Percentiles rank a stretch among this genome's conserved stretches.
These are phyloP conservation scores for Dunaliella primolecta DNA, from an alignment of 139 green algal genomes.

Conservation along the genomic window DNA sequence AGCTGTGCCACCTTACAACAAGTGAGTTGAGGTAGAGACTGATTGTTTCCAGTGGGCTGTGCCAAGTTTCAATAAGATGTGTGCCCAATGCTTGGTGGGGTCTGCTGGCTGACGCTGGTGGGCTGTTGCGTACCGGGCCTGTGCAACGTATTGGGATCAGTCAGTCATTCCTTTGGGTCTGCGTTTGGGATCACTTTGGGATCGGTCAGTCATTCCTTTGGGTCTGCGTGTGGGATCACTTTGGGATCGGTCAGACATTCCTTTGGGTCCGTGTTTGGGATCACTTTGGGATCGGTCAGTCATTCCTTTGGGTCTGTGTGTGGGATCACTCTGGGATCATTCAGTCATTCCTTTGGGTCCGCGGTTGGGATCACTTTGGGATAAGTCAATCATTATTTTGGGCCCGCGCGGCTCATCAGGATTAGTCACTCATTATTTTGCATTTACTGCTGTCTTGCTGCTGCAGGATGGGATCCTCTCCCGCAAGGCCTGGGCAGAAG, in stretches of 20 bases:
- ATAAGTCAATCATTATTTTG: background rate
- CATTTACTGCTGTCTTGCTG: background rate
- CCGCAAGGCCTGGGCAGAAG: conserved; percentile 11
- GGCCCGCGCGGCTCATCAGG: background rate
- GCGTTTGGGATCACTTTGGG: too few relatives aligned
- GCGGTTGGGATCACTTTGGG: background rate
- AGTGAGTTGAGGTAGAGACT: background rate
- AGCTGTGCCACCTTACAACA: conserved; percentile 33
- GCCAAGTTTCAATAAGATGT: background rate
- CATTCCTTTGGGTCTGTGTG: background rate
- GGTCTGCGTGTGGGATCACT: background rate
- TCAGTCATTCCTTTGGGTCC: background rate
- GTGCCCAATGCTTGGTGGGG: background rate
- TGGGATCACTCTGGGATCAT: background rate
- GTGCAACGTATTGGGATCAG: background rate
- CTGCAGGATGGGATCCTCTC: background rate
- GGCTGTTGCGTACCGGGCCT: background rate
- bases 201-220: too few relatives aligned
- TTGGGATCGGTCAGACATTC: too few relatives aligned
- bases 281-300: background rate
- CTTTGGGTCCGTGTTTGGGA: too few relatives aligned
- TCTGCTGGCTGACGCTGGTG: background rate
- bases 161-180: too few relatives aligned
- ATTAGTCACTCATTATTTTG: background rate
- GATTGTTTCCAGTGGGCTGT: background rate